Conservation (phyloP, 176 grass and related monocot genomes). For the Typha latifolia region DNA sequence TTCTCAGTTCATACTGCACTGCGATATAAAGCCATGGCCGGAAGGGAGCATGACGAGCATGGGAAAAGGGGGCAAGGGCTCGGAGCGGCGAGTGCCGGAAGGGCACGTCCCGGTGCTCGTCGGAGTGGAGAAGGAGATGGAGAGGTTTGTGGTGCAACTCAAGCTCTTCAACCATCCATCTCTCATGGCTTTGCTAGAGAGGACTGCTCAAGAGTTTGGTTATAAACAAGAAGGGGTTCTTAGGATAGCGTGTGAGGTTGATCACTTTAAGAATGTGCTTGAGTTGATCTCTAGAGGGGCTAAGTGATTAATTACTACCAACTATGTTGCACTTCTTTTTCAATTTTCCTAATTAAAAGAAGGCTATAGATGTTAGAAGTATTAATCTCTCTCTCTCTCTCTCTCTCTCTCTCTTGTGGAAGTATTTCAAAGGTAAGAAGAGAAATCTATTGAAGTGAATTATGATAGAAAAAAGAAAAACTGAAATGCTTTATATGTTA, state of each 20-base stretch:
- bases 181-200: conserved; percentile 42
- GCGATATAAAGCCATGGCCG: too few relatives aligned
- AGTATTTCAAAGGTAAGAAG: too few relatives aligned
- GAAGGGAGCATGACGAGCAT: neutral
- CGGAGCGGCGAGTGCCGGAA: conserved; percentile 28
- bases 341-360: too few relatives aligned
- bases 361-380: too few relatives aligned
- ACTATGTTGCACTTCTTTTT: neutral
- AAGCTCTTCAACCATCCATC: conserved; percentile 52
- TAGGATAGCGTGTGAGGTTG: conserved; percentile 45
- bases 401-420: too few relatives aligned
- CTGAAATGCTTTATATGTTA: too few relatives aligned
- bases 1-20: too few relatives aligned
- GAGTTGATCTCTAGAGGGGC: neutral
- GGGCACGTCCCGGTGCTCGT: conserved; percentile 69
- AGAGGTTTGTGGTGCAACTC: conserved; percentile 54
- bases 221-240: conserved; percentile 64
- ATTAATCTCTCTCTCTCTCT: too few relatives aligned
- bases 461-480: too few relatives aligned
- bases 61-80: neutral
- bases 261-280: conserved; percentile 38
- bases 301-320: neutral
- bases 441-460: too few relatives aligned
- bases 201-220: conserved; percentile 57
- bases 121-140: conserved; percentile 14